These are phyloP conservation scores for Aspergillus sp. DNA, from an alignment of 2,329 filamentous ascomycete species.

Conservation along the genomic window DNA sequence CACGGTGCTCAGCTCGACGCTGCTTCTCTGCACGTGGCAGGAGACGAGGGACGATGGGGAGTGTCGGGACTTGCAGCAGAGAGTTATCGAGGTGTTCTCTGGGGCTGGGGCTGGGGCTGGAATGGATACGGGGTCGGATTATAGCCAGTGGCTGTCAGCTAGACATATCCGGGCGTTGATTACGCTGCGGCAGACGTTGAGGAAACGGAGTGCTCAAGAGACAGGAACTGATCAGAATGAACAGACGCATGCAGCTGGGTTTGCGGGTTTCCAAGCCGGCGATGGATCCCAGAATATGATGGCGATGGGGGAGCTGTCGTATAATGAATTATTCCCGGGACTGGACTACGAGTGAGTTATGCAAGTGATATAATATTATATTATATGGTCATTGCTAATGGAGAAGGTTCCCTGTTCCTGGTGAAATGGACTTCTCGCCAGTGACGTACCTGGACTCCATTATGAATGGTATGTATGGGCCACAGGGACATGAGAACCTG, in stretches of 20 bases:
- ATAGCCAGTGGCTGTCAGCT: conserved; percentile 29
- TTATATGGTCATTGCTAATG: background rate
- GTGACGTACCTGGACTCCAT: conserved; percentile 30
- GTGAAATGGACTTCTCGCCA: conserved; percentile 22
- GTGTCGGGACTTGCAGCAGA: conserved; percentile 29
- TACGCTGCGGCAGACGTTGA: conserved; percentile 20
- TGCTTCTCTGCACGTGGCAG: conserved; percentile 36
- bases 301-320: background rate
- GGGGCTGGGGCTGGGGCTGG: conserved; percentile 15
- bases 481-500: background rate
- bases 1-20: conserved; percentile 32
- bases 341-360: conserved; percentile 14
- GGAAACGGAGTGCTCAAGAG: conserved; percentile 7
- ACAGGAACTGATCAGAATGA: too few relatives aligned
- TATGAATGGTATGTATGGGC: conserved; percentile 25
- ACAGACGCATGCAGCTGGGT: background rate
- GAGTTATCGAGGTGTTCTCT: conserved; percentile 32
- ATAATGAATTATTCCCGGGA: conserved; percentile 2
- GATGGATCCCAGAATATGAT: background rate
- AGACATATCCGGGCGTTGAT: conserved; percentile 31
- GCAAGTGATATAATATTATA: background rate
- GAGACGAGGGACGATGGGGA: conserved; percentile 31
- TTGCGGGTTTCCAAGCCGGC: background rate
- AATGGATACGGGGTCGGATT: conserved; percentile 16
- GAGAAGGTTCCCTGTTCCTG: background rate